Percentiles rank a stretch among this genome's conserved stretches.
Evolutionary conservation across 1,139 yeast species (phyloP).

Genomic region (Barnettozyma hawaiiensis): DNA sequence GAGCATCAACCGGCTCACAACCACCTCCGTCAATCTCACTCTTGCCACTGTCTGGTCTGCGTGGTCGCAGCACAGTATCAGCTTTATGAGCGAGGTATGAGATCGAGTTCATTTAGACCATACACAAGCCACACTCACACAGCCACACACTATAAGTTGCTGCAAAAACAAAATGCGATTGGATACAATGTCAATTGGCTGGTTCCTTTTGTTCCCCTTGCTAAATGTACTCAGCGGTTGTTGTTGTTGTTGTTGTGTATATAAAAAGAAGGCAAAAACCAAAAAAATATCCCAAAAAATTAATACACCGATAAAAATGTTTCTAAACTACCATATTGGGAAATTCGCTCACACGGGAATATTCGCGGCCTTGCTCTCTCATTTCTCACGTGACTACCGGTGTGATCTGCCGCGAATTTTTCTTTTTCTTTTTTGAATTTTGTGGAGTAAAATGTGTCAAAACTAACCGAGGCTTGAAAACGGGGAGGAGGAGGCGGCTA

Average conservation of each 20-base stretch:
- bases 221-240: too few species aligned
- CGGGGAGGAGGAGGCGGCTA: too few species aligned
- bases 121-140: too few species aligned
- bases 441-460: conserved; percentile 4
- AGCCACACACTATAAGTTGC: neutral
- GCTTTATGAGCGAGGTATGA: conserved; percentile 32
- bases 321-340: conserved; percentile 1
- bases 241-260: too few species aligned
- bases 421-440: too few species aligned
- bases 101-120: conserved; percentile 31
- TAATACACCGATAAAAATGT: too few species aligned
- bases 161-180: too few species aligned
- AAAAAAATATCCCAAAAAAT: too few species aligned
- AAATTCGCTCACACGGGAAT: neutral
- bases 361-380: too few species aligned
- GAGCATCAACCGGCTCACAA: neutral
- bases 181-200: too few species aligned
- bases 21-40: neutral
- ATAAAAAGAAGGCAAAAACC: neutral
- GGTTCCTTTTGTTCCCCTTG: too few species aligned
- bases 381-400: neutral
- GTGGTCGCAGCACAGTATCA: conserved; percentile 26
- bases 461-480: conserved; percentile 1
- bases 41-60: neutral
- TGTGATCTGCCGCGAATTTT: neutral